Conservation (phyloP, 1,284 basidiomycete species). For the Crepidotus sp. region DNA sequence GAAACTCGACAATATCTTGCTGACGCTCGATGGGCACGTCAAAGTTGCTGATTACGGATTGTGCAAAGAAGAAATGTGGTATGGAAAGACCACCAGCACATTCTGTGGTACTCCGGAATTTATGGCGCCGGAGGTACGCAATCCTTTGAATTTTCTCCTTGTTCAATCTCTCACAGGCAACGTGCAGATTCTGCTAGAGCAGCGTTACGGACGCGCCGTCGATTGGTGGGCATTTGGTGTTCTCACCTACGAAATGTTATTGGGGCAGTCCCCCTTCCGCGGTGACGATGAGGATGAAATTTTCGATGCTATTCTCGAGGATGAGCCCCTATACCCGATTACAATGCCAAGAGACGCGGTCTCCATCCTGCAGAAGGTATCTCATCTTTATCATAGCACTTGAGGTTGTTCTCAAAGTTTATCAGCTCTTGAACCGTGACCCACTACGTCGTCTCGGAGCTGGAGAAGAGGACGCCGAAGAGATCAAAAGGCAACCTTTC, state of each 20-base stretch:
- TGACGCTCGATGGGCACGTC: constrained; percentile 96
- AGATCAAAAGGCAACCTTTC: constrained; percentile 97
- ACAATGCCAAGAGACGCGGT: constrained; percentile 99
- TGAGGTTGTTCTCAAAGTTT: constrained; percentile 14
- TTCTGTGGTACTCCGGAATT: constrained; percentile 99
- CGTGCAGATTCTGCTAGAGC: constrained; percentile 89
- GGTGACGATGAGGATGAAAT: constrained; percentile 99
- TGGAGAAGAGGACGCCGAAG: constrained; percentile 89
- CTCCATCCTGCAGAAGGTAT: constrained; percentile 87
- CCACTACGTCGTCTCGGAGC: constrained; percentile 90
- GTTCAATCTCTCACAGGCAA: constrained; percentile 5
- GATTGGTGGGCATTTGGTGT: constrained; percentile 99
- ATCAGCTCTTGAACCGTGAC: constrained; percentile 85
- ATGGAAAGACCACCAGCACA: constrained; percentile 92
- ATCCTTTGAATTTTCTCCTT: constrained; percentile 1
- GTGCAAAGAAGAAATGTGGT: constrained; percentile 99
- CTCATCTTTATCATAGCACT: constrained; percentile 14
- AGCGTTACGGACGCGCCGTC: constrained; percentile 95
- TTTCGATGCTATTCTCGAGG: constrained; percentile 98
- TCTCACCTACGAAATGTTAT: constrained; percentile 96
- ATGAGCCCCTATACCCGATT: constrained; percentile 97
- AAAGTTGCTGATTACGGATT: constrained; percentile 99
- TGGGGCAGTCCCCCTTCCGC: constrained; percentile 98
- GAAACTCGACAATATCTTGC: constrained; percentile 96
- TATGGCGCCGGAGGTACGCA: constrained; percentile 91